These are phyloP conservation scores for Colletotrichum gigasporum DNA, from an alignment of 2,329 filamentous ascomycete species.

Conservation along the genomic window DNA sequence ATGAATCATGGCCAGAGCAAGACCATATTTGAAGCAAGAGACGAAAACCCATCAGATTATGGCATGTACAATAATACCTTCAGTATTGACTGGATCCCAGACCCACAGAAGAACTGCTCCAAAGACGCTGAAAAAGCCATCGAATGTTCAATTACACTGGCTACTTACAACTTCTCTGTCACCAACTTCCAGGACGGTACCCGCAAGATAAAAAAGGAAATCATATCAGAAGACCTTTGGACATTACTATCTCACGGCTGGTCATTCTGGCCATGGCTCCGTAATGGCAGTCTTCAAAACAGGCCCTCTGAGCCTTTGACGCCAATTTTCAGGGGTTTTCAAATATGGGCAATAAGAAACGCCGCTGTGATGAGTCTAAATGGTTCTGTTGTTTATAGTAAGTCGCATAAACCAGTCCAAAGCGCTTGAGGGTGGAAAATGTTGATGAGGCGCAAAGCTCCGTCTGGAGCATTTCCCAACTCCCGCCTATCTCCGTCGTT, in stretches of 20 bases:
- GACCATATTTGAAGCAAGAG: not conserved
- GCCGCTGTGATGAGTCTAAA: not conserved
- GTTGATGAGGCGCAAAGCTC: not conserved
- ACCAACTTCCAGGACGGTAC: not conserved
- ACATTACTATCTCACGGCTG: not conserved
- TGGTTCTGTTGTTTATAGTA: not conserved
- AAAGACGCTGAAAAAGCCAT: not conserved
- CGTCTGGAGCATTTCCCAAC: too few species aligned
- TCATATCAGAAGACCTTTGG: not conserved
- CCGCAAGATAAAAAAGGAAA: not conserved
- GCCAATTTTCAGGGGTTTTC: not conserved
- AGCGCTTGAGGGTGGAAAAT: not conserved
- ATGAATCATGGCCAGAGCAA: not conserved
- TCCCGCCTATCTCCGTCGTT: not conserved
- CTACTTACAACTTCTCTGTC: not conserved
- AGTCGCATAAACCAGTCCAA: not conserved
- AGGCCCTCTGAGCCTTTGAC: not conserved
- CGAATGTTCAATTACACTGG: not conserved
- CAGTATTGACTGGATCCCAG: not conserved
- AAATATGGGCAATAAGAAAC: not conserved
- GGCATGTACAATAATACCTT: not conserved
- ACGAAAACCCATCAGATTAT: not conserved
- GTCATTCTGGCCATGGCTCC: too few species aligned
- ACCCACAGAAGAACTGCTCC: not conserved
- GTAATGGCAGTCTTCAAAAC: not conserved